These are phyloP conservation scores for Cyclostephanos tholiformis DNA, from an alignment of 108 stramenopile genomes.

Conservation along the genomic window DNA sequence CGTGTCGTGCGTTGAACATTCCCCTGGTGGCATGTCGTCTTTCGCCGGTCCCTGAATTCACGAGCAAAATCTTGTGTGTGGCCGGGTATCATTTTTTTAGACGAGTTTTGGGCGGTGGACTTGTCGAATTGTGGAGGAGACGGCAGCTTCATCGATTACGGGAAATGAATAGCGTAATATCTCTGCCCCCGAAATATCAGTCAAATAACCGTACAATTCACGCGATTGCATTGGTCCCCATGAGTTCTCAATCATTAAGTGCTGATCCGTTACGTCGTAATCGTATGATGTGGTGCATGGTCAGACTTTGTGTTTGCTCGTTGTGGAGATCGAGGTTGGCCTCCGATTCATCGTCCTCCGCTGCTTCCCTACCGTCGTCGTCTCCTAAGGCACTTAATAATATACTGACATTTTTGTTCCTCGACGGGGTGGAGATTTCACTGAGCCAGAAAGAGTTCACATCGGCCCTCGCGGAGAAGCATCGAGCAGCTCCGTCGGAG, in stretches of 20 bases:
- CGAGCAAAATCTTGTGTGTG: slow-evolving; percentile 73
- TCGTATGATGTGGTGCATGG: slow-evolving; percentile 69
- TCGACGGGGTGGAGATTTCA: slow-evolving; percentile 50
- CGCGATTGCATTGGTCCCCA: slow-evolving; percentile 56
- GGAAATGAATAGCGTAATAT: background rate
- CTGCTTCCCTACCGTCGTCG: background rate
- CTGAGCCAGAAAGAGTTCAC: slow-evolving; percentile 63
- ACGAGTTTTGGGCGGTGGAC: slow-evolving; percentile 31
- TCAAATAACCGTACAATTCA: slow-evolving; percentile 43
- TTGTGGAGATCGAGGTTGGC: slow-evolving; percentile 77
- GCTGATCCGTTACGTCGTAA: slow-evolving; percentile 46
- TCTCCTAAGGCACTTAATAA: slow-evolving; percentile 30
- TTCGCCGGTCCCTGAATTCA: slow-evolving; percentile 75
- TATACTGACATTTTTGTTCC: slow-evolving; percentile 59
- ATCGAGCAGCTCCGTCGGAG: slow-evolving; percentile 80
- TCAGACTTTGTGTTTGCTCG: slow-evolving; percentile 64
- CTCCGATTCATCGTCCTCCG: slow-evolving; percentile 14
- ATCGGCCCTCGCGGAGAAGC: slow-evolving; percentile 59
- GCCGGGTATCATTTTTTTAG: slow-evolving; percentile 63
- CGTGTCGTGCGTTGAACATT: slow-evolving; percentile 43
- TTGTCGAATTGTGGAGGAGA: slow-evolving; percentile 41
- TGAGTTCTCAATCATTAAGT: slow-evolving; percentile 32
- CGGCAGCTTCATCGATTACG: background rate
- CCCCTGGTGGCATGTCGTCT: slow-evolving; percentile 65
- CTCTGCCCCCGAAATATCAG: slow-evolving; percentile 1